phyloP scores from a whole-genome alignment of 2,329 filamentous ascomycete genomes.

The Alternaria triticina region DNA sequence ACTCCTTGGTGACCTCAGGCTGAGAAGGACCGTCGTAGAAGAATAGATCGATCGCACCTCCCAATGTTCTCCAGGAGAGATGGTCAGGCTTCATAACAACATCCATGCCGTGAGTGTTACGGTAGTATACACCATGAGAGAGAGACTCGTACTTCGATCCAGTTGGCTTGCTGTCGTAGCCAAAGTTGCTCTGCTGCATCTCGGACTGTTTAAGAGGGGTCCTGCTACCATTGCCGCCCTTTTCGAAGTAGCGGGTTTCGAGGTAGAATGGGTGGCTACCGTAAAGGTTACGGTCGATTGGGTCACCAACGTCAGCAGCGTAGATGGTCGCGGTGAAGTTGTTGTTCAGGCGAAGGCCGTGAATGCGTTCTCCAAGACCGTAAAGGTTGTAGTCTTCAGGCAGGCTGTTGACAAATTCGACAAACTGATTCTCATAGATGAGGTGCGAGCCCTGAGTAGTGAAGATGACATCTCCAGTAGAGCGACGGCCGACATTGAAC shows the following conservation, averaged over 20 bases:
- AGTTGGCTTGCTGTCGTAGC: conserved; percentile 4
- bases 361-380: conserved; percentile 76
- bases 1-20: conserved; percentile 71
- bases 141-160: conserved; percentile 66
- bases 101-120: conserved; percentile 80
- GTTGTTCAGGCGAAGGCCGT: conserved; percentile 72
- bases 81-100: conserved; percentile 67
- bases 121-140: conserved; percentile 78
- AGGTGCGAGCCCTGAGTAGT: conserved; percentile 68
- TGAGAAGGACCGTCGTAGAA: conserved; percentile 77
- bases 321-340: conserved; percentile 74
- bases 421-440: conserved; percentile 78
- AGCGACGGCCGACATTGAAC: conserved; percentile 63
- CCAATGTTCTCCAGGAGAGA: conserved; percentile 76
- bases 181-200: conserved; percentile 40
- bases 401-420: conserved; percentile 71
- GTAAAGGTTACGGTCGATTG: conserved; percentile 72
- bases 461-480: conserved; percentile 70
- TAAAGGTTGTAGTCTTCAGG: conserved; percentile 78
- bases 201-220: conserved; percentile 62
- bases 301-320: conserved; percentile 71
- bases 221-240: conserved; percentile 55
- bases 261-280: conserved; percentile 80
- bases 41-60: conserved; percentile 79
- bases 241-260: conserved; percentile 76